These are phyloP conservation scores for Scutellaria baicalensis DNA, from an alignment of 257 asterid species.

Conservation along the genomic window DNA sequence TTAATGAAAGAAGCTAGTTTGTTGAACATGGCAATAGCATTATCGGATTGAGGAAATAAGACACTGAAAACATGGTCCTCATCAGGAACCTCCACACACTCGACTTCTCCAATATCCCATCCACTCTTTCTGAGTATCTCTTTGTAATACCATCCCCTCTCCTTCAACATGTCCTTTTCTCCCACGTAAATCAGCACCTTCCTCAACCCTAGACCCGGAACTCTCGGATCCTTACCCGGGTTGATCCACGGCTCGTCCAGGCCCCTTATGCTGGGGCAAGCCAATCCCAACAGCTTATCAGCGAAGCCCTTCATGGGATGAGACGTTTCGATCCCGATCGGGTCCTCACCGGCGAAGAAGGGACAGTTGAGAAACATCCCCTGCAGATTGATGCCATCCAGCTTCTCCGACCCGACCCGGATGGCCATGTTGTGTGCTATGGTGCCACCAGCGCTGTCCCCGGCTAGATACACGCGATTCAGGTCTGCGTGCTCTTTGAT, in stretches of 20 bases:
- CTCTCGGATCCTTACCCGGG: constrained; percentile 35
- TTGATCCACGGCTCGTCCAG: constrained; percentile 42
- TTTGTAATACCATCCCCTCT: constrained; percentile 38
- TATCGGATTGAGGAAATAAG: constrained; percentile 11
- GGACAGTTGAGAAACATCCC: constrained; percentile 53
- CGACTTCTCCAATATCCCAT: constrained; percentile 46
- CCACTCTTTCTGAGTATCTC: constrained; percentile 29
- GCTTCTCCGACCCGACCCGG: constrained; percentile 31
- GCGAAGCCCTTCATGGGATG: background rate
- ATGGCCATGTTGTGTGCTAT: constrained; percentile 37
- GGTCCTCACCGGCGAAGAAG: constrained; percentile 39
- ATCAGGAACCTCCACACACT: constrained; percentile 43
- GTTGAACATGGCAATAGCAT: constrained; percentile 24
- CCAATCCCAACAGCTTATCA: constrained; percentile 20
- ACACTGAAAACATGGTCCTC: constrained; percentile 45
- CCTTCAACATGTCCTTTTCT: constrained; percentile 30
- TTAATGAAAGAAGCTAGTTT: constrained; percentile 15
- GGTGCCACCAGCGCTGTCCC: constrained; percentile 69
- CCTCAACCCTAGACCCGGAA: constrained; percentile 27
- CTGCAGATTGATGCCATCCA: constrained; percentile 17
- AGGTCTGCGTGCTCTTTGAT: constrained; percentile 36
- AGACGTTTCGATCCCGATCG: constrained; percentile 24
- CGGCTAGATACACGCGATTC: constrained; percentile 37
- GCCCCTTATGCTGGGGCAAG: constrained; percentile 18
- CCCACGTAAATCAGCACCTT: constrained; percentile 42